Evolutionary conservation across 805 yeast species (phyloP), one percentile per base, ranked within the genome.

Genomic region (Phaffomyces antillensis): DNA sequence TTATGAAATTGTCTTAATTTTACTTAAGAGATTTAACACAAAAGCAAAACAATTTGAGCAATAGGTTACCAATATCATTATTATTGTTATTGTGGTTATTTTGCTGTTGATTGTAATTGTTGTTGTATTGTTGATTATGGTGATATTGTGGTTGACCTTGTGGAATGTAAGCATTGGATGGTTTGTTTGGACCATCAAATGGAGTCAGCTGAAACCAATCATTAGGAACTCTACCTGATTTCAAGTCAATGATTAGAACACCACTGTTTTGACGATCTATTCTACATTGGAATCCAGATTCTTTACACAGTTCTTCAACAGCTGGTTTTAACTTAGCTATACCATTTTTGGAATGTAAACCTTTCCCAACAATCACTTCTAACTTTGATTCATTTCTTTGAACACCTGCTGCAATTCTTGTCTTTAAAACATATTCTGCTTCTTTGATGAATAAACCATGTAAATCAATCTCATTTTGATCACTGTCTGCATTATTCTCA

Each of bases 371-470:
- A 61, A 91, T 90, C 18, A 88, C 93, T 51, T 79, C 77, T 37
- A 91, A 66, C 41, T 75, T 77, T 3, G 74, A 63, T 58, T 86
- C 93, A 44, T 76, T 68, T 23, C 77, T 67, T 34, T 59, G 58
- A 15, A 78, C 71, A 43, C 81, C 87, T 25, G 79, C 79, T n/a
- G 73, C 72, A 40, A 91, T 75, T 46, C 98, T 73, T 48, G 76
- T 78, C 53, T 83, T 86, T 52, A 91, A 70, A 41, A 84, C 77
- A 59, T 78, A 83, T 49, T 78, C 77, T 8, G 97, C 96, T 66
- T 91, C 99, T 60, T 81, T 83, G 17, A 91, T 95, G 55, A 73
- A 90, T 28, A 91, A 68, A 0, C 99, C 99, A 63, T 91, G 99
- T 43, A 91, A 71, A 66, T 91, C 98, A 50, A 91, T 88, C 64